Percentiles rank a stretch among this genome's conserved stretches.
Conservation (phyloP, 2,329 filamentous ascomycete genomes). For the Curvularia spicifera region DNA sequence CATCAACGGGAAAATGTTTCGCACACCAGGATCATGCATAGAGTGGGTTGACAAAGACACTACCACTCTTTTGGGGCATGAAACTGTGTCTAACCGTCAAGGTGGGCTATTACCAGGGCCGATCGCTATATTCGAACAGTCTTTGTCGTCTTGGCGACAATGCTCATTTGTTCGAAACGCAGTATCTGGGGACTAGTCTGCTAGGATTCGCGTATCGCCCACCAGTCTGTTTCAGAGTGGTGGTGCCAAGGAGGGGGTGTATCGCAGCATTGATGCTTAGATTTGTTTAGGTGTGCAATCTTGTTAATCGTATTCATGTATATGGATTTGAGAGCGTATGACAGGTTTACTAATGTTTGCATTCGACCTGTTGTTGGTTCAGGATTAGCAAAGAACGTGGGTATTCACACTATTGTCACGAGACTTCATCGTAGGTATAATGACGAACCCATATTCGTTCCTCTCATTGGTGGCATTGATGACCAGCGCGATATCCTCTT, state of each 20-base stretch:
- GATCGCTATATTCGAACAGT: conserved; percentile 17
- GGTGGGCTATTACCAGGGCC: conserved; percentile 12
- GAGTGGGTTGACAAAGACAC: conserved; percentile 12
- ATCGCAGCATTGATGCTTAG: conserved; percentile 12
- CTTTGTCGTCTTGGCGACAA: conserved; percentile 10
- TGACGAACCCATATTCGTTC: neutral
- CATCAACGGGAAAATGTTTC: neutral
- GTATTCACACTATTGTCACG: neutral
- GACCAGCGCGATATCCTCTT: neutral
- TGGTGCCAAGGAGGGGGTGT: conserved; percentile 11
- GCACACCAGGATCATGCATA: conserved; percentile 9
- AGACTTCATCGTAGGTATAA: neutral
- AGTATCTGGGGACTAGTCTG: conserved; percentile 14
- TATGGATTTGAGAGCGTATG: neutral
- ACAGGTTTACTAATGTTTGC: neutral
- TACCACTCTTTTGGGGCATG: conserved; percentile 8
- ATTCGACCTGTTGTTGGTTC: neutral
- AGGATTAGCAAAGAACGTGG: neutral
- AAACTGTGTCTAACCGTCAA: conserved; percentile 16
- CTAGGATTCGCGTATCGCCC: conserved; percentile 19
- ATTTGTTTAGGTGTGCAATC: conserved; percentile 9
- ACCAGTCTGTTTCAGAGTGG: conserved; percentile 8
- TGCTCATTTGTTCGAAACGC: conserved; percentile 30
- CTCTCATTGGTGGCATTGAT: neutral
- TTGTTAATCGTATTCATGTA: neutral